Base-by-base conservation (phyloP, 306 rosid genomes). In the Cajanus cajan region DNA sequence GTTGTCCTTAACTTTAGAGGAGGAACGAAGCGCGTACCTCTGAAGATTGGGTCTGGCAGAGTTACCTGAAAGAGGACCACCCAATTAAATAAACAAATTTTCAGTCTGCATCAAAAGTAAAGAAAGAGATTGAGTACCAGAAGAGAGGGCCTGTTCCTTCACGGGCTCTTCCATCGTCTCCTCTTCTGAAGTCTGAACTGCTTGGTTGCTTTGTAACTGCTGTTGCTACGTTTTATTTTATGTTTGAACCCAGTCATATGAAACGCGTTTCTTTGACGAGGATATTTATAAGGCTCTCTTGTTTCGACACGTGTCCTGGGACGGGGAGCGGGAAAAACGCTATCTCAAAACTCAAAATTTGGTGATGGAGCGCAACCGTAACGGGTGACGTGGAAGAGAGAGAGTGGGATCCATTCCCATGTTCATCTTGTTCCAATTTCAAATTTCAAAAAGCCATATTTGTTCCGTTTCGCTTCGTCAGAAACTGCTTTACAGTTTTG, bases 21-120 rank as follows among this genome's bases (percentile, higher is more conserved):
- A 89, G 6, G 98, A 91, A 43, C 98, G 91, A 65, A 93, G 84
- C 6, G 90, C 72, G 22, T 93, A 91, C 16, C 91, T 85, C 47
- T 65, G 92, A 55, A 89, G 89, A 87, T 85, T 81, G 6, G 85
- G 48, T 81, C 55, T 87, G 44, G 10, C 79, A 0, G 83, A 52
- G 45, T 87, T 89, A n/a, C 89, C 96, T 90, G 70, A 75, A 87
- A 65, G 47, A 71, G 14, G 5, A 75, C 13, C 10, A 58, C 55
- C 9, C 55, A 58, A n/a, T 48, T n/a, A 4, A 68, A 72, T 37
- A 50, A n/a, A n/a, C n/a, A n/a, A n/a, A n/a, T n/a, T n/a, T n/a
- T n/a, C n/a, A n/a, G n/a, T n/a, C n/a, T n/a, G n/a, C n/a, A n/a
- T 25, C 44, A 37, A 2, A 45, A 71, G 18, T 6, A 28, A 41